phyloP scores from a whole-genome alignment of 129 eudicot genomes.

The Cynara cardunculus region DNA sequence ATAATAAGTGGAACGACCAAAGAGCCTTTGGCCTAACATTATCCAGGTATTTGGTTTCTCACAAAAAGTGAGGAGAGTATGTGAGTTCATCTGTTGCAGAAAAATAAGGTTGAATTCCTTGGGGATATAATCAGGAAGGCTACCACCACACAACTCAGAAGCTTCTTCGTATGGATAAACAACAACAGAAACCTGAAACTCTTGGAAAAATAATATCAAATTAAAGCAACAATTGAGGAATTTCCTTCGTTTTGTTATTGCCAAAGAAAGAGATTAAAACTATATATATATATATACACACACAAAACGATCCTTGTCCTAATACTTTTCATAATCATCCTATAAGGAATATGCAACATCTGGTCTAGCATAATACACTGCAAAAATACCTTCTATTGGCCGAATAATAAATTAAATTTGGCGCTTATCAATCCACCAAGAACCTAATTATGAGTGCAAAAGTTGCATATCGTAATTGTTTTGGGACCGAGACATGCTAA shows the following conservation, averaged over 20 bases:
- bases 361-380: too few species aligned
- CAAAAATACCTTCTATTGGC: too few species aligned
- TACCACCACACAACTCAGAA: conserved; percentile 65
- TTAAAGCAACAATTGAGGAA: not conserved
- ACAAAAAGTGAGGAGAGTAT: not conserved
- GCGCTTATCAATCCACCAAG: too few species aligned
- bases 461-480: too few species aligned
- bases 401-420: too few species aligned
- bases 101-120: conserved; percentile 39
- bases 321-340: not conserved
- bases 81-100: too few species aligned
- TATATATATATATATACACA: too few species aligned
- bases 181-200: conserved; percentile 62
- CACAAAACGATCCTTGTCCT: not conserved
- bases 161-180: conserved; percentile 68
- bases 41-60: not conserved
- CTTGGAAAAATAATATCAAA: too few species aligned
- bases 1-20: not conserved
- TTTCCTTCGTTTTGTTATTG: not conserved
- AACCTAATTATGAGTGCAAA: too few species aligned
- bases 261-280: not conserved
- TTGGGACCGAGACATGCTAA: too few species aligned
- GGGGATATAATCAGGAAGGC: conserved; percentile 84
- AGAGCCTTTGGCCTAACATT: not conserved
- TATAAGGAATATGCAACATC: too few species aligned